A percentile compares a stretch with the other conserved stretches of the same genome.
phyloP scores from a whole-genome alignment of 306 rosid genomes.

The Styphnolobium japonicum region DNA sequence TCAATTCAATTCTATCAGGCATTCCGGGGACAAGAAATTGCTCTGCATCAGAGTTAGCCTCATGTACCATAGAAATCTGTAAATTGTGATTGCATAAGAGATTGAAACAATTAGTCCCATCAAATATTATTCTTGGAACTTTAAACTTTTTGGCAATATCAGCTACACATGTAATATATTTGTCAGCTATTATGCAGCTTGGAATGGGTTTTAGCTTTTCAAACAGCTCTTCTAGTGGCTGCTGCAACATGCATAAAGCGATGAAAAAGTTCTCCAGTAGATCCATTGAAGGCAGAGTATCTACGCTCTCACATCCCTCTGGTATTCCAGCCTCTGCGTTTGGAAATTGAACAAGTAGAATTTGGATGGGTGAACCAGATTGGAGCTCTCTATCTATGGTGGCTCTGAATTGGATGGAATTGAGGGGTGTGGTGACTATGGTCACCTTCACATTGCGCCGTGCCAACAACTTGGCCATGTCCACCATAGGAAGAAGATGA shows the following conservation, averaged over 20 bases:
- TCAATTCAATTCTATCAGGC: conserved; percentile 26
- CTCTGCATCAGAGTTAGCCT: conserved; percentile 8
- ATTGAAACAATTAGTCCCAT: conserved; percentile 18
- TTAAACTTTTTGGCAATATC: conserved; percentile 22
- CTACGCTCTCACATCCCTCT: conserved; percentile 43
- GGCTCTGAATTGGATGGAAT: conserved; percentile 41
- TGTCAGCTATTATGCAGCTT: conserved; percentile 42
- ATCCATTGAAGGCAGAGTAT: conserved; percentile 47
- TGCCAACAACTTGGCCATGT: conserved; percentile 54
- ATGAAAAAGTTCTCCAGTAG: conserved; percentile 27
- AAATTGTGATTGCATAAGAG: conserved; percentile 24
- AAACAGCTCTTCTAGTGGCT: conserved; percentile 24
- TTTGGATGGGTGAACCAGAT: conserved; percentile 33
- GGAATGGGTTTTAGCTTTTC: conserved; percentile 30
- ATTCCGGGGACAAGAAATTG: conserved; percentile 25
- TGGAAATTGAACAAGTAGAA: conserved; percentile 33
- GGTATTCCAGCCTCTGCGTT: conserved; percentile 40
- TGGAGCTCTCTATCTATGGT: conserved; percentile 28
- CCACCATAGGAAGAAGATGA: conserved; percentile 71
- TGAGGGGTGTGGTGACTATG: conserved; percentile 57
- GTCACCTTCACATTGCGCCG: conserved; percentile 46
- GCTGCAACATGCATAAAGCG: conserved; percentile 42
- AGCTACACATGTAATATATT: conserved; percentile 28
- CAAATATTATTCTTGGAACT: conserved; percentile 40
- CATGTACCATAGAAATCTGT: background rate